phyloP scores from a whole-genome alignment of 164 flowering plant genomes.

The Stephania cephalantha region DNA sequence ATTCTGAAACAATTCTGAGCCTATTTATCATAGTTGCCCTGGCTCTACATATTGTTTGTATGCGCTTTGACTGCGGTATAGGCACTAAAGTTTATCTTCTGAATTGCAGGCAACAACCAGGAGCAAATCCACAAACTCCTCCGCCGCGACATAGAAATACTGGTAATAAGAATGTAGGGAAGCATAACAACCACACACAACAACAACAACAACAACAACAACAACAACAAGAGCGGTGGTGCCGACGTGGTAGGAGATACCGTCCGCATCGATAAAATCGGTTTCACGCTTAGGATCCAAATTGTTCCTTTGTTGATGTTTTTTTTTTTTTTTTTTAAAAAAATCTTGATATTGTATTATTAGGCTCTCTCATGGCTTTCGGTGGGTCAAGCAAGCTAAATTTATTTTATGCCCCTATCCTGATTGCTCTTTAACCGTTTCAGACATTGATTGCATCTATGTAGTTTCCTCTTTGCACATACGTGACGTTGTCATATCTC shows the following conservation, averaged over 20 bases:
- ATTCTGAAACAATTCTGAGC: background rate
- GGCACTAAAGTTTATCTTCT: background rate
- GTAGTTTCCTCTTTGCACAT: background rate
- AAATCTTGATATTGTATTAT: background rate
- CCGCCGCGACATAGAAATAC: constrained; percentile 22
- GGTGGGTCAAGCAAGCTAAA: background rate
- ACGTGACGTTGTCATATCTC: no score
- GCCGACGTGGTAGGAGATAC: constrained; percentile 27
- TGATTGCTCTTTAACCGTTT: background rate
- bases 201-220: background rate
- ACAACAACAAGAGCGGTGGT: constrained; percentile 17
- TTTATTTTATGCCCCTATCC: background rate
- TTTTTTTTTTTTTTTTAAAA: constrained; percentile 21
- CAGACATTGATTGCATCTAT: background rate
- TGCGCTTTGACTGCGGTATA: background rate
- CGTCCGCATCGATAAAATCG: constrained; percentile 22
- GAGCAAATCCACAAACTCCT: constrained; percentile 22
- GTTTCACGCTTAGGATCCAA: background rate
- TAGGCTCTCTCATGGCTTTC: background rate
- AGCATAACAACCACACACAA: constrained; percentile 5
- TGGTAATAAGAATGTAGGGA: background rate
- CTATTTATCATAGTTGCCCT: background rate
- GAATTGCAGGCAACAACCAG: constrained; percentile 43
- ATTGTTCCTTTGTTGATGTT: background rate
- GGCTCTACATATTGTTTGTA: background rate